These are phyloP conservation scores for rapeseed (Brassica napus) DNA, from an alignment of 345 rosid genomes.

Conservation along the genomic window Da-Ae NC_063436.1:13313501-13314000, in stretches of 20 bases:
- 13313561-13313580: not conserved
- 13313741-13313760: not conserved
- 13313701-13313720: not conserved
- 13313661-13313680: conserved; percentile 6
- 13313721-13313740: not conserved
- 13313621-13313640: not conserved
- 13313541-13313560: conserved; percentile 7
- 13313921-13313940: conserved; percentile 37
- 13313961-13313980: conserved; percentile 26
- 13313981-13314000: conserved; percentile 28
- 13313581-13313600: not conserved
- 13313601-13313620: not conserved
- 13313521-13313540: not conserved
- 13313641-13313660: conserved; percentile 2
- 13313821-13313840: not conserved
- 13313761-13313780: not conserved
- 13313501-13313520: not conserved
- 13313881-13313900: conserved; percentile 47
- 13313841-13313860: conserved; percentile 8
- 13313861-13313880: conserved; percentile 2
- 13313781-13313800: not conserved
- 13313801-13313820: not conserved
- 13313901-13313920: conserved; percentile 43
- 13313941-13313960: conserved; percentile 34
- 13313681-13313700: not conserved